Conservation (phyloP, 331 rosid species). For the Telfairia occidentalis region DNA sequence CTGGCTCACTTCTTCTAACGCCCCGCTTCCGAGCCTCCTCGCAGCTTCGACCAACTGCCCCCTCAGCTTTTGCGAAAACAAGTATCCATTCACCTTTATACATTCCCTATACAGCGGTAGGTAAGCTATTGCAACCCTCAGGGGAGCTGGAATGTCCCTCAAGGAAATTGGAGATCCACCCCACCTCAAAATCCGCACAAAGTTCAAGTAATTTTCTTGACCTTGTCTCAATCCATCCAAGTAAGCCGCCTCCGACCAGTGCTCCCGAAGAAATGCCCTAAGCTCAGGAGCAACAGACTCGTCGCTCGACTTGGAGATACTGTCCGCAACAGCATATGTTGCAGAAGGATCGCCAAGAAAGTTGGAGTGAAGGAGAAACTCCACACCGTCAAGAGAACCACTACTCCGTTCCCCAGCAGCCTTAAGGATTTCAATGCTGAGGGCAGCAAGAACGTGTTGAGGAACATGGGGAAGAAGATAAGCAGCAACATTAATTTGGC, state of each 20-base stretch:
- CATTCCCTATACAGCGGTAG: conserved; percentile 75
- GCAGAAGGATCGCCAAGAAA: conserved; percentile 77
- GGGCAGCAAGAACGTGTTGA: conserved; percentile 60
- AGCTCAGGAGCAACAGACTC: conserved; percentile 63
- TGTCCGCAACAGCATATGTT: conserved; percentile 75
- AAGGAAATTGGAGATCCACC: conserved; percentile 69
- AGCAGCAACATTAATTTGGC: conserved; percentile 62
- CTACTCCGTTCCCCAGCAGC: conserved; percentile 85
- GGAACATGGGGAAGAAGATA: conserved; percentile 82
- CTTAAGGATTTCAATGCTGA: conserved; percentile 68
- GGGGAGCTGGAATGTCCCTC: conserved; percentile 66
- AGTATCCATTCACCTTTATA: conserved; percentile 52
- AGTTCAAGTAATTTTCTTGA: conserved; percentile 54
- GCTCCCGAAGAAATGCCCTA: conserved; percentile 53
- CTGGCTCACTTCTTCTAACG: conserved; percentile 38
- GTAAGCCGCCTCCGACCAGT: conserved; percentile 73
- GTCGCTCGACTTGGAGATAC: conserved; percentile 57
- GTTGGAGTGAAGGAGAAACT: conserved; percentile 70
- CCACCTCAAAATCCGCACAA: conserved; percentile 58
- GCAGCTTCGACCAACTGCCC: conserved; percentile 79
- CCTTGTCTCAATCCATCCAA: conserved; percentile 50
- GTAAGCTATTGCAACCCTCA: conserved; percentile 64
- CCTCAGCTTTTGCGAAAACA: conserved; percentile 64
- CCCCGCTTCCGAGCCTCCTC: conserved; percentile 52
- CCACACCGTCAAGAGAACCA: conserved; percentile 77